Percentiles rank a stretch among this genome's conserved stretches.
phyloP scores from a whole-genome alignment of 371 early-diverging fungal genomes.

The Mucor velutinosus region DNA sequence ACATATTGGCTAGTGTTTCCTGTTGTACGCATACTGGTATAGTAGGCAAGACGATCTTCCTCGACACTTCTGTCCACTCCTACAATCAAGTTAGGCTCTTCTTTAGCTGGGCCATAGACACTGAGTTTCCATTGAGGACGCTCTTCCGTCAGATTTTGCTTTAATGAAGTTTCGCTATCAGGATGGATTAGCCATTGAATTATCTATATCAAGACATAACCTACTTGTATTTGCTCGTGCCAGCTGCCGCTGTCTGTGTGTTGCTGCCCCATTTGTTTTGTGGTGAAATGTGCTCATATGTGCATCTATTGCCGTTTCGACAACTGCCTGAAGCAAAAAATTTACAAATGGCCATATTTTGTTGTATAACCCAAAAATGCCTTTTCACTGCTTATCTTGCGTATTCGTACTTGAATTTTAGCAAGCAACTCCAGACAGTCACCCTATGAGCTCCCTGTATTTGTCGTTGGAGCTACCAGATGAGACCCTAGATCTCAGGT shows the following conservation, averaged over 20 bases:
- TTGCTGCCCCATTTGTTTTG: conserved; percentile 10
- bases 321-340: conserved; percentile 54
- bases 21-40: conserved; percentile 36
- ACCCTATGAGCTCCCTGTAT: neutral
- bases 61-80: conserved; percentile 61
- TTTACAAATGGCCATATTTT: conserved; percentile 43
- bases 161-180: conserved; percentile 45
- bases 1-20: conserved; percentile 47
- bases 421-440: neutral
- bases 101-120: conserved; percentile 66
- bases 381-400: neutral
- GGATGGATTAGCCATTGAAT: neutral
- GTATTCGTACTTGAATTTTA: neutral
- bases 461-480: neutral
- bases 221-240: conserved; percentile 8
- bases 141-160: conserved; percentile 44
- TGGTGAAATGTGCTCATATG: conserved; percentile 38
- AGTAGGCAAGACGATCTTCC: conserved; percentile 60
- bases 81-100: conserved; percentile 63
- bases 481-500: neutral
- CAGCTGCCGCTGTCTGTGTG: neutral
- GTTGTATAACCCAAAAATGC: neutral
- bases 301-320: conserved; percentile 49
- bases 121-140: conserved; percentile 54
- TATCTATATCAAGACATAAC: neutral